These are phyloP conservation scores for Plasmopara muralis DNA, from an alignment of 352 stramenopile genomes.

Conservation along the genomic window DNA sequence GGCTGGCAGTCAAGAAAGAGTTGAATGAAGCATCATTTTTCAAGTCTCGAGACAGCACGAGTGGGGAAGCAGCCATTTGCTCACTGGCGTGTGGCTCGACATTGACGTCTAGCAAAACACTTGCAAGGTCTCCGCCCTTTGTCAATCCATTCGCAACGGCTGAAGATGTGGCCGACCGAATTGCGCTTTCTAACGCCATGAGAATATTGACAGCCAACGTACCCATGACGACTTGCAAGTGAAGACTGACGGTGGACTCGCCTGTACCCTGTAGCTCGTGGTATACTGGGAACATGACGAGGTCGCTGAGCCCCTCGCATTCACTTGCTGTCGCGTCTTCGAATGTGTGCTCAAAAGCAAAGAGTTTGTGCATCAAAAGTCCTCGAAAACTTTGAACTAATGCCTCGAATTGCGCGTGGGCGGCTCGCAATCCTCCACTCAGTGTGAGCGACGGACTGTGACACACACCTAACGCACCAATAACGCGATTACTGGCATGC, in stretches of 20 bases:
- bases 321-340: conserved; percentile 50
- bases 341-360: conserved; percentile 80
- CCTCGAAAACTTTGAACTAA: conserved; percentile 56
- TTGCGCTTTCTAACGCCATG: conserved; percentile 73
- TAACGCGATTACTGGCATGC: conserved; percentile 57
- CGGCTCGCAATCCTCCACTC: conserved; percentile 29
- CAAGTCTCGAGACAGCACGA: conserved; percentile 21
- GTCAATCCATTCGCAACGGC: conserved; percentile 13
- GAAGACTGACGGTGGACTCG: conserved; percentile 69
- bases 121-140: conserved; percentile 23
- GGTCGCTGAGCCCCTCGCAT: conserved; percentile 45
- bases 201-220: conserved; percentile 76
- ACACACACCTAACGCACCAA: conserved; percentile 74
- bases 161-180: conserved; percentile 52
- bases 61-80: conserved; percentile 16
- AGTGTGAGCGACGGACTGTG: conserved; percentile 65
- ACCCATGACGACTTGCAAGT: conserved; percentile 76
- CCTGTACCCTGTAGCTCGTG: conserved; percentile 54
- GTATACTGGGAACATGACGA: conserved; percentile 80
- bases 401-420: conserved; percentile 61
- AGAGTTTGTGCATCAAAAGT: conserved; percentile 75
- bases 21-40: conserved; percentile 3
- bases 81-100: conserved; percentile 45
- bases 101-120: conserved; percentile 65
- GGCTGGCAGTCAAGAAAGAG: conserved; percentile 6